These are phyloP conservation scores for Xylariaceae sp. DNA, from an alignment of 2,329 filamentous ascomycete species.

Conservation along the genomic window DNA sequence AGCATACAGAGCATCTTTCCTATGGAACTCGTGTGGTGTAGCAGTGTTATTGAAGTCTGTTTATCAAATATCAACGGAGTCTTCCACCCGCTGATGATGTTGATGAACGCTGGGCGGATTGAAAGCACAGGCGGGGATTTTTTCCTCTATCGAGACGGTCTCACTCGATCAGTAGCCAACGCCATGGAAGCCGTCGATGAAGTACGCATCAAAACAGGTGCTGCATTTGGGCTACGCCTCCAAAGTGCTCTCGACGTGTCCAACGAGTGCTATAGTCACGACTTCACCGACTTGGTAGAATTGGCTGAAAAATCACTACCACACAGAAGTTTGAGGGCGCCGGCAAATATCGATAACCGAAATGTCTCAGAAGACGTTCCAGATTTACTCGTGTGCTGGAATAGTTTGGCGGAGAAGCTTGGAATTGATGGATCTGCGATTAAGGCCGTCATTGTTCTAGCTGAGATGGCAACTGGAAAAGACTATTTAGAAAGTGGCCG, in stretches of 20 bases:
- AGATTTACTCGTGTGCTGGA: conserved; percentile 17
- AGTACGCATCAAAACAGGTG: conserved; percentile 8
- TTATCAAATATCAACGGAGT: conserved; percentile 19
- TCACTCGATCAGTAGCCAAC: conserved; percentile 15
- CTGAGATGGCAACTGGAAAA: conserved; percentile 10
- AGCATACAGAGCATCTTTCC: conserved; percentile 12
- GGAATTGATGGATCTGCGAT: conserved; percentile 10
- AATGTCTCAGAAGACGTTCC: conserved; percentile 16
- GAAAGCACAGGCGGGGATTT: conserved; percentile 18
- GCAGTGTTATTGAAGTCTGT: conserved; percentile 14
- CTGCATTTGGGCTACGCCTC: conserved; percentile 4
- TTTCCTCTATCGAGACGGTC: conserved; percentile 17
- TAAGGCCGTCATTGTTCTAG: conserved; percentile 16
- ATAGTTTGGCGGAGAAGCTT: conserved; percentile 14
- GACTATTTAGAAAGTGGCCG: conserved; percentile 13
- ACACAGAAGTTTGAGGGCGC: conserved; percentile 17
- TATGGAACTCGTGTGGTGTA: conserved; percentile 13
- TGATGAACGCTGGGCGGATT: conserved; percentile 18
- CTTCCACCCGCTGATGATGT: conserved; percentile 13
- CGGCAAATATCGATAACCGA: conserved; percentile 12
- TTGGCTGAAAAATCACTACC: conserved; percentile 9
- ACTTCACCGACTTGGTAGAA: conserved; percentile 4
- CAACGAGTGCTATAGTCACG: conserved; percentile 8
- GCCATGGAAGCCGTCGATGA: conserved; percentile 15
- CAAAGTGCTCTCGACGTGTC: conserved; percentile 15